Conservation (phyloP, 2,329 filamentous ascomycete species). For the Basipetospora sp. region DNA sequence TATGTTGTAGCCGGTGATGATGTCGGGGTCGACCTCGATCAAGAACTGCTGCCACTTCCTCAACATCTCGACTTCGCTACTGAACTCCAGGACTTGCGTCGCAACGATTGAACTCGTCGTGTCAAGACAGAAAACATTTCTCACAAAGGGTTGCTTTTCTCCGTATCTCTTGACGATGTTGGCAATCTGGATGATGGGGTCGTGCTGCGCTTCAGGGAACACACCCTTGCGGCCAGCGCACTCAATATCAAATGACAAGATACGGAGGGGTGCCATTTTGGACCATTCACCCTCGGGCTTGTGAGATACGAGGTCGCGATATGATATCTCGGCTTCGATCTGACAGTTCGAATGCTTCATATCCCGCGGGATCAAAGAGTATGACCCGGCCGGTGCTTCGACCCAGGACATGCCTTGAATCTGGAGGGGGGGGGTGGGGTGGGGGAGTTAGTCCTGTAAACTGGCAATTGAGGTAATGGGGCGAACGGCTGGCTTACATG, state of each 20-base stretch:
- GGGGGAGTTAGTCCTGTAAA: constrained; percentile 12
- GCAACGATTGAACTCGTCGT: constrained; percentile 88
- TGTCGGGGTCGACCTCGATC: constrained; percentile 79
- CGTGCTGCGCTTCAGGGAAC: constrained; percentile 81
- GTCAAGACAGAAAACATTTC: constrained; percentile 92
- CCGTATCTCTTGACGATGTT: constrained; percentile 90
- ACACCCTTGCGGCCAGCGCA: constrained; percentile 95
- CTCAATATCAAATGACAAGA: constrained; percentile 95
- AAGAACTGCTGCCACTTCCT: constrained; percentile 82
- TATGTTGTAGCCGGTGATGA: constrained; percentile 98
- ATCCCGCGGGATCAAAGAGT: constrained; percentile 50
- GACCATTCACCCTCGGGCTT: constrained; percentile 86
- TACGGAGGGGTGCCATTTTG: constrained; percentile 87
- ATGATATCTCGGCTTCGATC: constrained; percentile 79
- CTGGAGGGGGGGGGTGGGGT: constrained; percentile 23
- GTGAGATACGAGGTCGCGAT: constrained; percentile 71
- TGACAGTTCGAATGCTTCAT: constrained; percentile 83
- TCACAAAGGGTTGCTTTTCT: constrained; percentile 86
- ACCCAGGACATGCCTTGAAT: constrained; percentile 97
- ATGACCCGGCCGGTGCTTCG: constrained; percentile 61
- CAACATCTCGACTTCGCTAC: constrained; percentile 78
- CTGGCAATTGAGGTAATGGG: constrained; percentile 4
- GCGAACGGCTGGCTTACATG: constrained; percentile 38
- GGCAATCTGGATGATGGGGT: constrained; percentile 95
- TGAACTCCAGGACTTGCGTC: constrained; percentile 75